phyloP scores from a whole-genome alignment of 2,329 filamentous ascomycete genomes.

The Sporothrix brasiliensis region DNA sequence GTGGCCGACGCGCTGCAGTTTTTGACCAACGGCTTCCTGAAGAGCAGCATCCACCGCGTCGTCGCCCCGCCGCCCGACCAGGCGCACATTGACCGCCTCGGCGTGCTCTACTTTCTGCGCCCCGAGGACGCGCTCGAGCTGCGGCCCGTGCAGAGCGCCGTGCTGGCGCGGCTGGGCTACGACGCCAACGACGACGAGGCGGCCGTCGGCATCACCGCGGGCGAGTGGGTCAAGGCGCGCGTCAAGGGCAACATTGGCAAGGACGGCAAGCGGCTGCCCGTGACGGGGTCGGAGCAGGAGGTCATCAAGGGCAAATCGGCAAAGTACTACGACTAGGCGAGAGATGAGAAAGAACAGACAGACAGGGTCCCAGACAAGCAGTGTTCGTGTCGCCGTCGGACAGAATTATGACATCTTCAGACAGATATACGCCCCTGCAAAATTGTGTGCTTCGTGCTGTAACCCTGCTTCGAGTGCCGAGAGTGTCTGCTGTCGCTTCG shows the following conservation, averaged over 20 bases:
- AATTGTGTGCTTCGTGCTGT: constrained; percentile 9
- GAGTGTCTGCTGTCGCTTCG: background rate
- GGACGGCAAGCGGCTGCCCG: background rate
- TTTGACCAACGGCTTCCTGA: constrained; percentile 50
- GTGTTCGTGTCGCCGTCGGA: too few species aligned
- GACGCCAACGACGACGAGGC: constrained; percentile 18
- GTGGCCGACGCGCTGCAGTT: constrained; percentile 50
- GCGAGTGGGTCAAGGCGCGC: constrained; percentile 33
- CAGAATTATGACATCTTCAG: constrained; percentile 3
- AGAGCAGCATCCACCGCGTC: constrained; percentile 44
- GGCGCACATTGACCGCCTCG: constrained; percentile 52
- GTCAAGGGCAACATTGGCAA: constrained; percentile 21
- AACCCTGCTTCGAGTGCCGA: background rate
- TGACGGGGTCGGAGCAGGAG: constrained; percentile 21
- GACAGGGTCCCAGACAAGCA: too few species aligned
- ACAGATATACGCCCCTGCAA: background rate
- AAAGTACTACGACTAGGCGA: constrained; percentile 28
- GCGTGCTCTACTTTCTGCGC: constrained; percentile 56
- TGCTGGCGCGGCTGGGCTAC: constrained; percentile 30
- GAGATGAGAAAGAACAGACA: too few species aligned
- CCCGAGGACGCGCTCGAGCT: constrained; percentile 47
- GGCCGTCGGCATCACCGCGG: constrained; percentile 25
- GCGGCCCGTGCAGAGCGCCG: constrained; percentile 28
- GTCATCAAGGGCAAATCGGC: constrained; percentile 31
- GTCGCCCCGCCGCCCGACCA: constrained; percentile 47